A percentile compares a stretch with the other conserved stretches of the same genome.
Evolutionary conservation across 768 basidiomycete genomes (phyloP).

Genomic region (Trametes cingulata): DNA sequence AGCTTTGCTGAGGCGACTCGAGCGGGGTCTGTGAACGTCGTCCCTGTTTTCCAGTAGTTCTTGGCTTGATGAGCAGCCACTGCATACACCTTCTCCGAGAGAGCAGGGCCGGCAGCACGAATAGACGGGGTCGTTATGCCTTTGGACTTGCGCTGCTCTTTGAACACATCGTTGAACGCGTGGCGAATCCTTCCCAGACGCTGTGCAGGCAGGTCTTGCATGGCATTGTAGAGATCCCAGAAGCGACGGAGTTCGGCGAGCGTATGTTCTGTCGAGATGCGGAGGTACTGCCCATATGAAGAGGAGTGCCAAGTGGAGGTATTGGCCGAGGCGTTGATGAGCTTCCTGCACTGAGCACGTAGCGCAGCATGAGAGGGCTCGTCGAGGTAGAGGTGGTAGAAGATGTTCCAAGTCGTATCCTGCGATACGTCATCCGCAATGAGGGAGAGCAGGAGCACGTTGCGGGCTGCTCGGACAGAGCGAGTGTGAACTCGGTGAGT

Average conservation of each 20-base stretch:
- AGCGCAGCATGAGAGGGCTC: not conserved
- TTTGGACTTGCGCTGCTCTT: not conserved
- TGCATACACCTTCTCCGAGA: conserved; percentile 22
- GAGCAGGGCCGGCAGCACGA: conserved; percentile 40
- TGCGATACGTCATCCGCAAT: not conserved
- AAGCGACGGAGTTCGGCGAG: conserved; percentile 20
- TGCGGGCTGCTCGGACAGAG: conserved; percentile 14
- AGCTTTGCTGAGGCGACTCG: conserved; percentile 28
- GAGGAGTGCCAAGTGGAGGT: conserved; percentile 10
- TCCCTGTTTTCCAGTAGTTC: conserved; percentile 46
- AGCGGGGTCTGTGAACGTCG: conserved; percentile 31
- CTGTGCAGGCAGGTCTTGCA: conserved; percentile 28
- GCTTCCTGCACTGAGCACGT: conserved; percentile 10
- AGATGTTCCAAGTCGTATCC: conserved; percentile 17
- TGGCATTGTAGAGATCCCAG: conserved; percentile 32
- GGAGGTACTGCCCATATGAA: conserved; percentile 7
- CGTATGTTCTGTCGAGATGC: conserved; percentile 14
- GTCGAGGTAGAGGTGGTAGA: conserved; percentile 22
- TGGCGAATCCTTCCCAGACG: conserved; percentile 26
- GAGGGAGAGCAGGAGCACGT: conserved; percentile 19
- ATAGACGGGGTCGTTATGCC: conserved; percentile 6
- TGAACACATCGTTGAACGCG: conserved; percentile 20
- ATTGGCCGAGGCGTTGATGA: conserved; percentile 1
- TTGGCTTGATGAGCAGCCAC: conserved; percentile 25
- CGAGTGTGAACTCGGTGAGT: not conserved